Conservation (phyloP, 2,329 filamentous ascomycete genomes). For the Magnaporthiopsis rhizophila region DNA sequence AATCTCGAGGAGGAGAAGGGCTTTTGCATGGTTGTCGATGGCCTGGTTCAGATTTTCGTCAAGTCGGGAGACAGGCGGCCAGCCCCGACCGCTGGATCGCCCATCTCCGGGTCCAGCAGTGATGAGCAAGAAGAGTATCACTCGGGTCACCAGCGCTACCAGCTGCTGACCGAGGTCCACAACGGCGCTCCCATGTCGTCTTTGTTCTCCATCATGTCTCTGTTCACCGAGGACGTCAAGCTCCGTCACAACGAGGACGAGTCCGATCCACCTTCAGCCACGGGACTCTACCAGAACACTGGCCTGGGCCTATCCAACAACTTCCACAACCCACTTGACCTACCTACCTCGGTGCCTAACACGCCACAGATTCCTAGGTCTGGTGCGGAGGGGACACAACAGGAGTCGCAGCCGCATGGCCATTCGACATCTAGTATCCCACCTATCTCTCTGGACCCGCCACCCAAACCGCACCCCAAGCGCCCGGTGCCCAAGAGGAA, state of each 20-base stretch:
- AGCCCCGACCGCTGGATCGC: constrained; percentile 31
- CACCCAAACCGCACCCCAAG: constrained; percentile 16
- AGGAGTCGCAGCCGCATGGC: neutral
- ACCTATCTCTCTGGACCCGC: constrained; percentile 60
- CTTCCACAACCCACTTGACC: constrained; percentile 23
- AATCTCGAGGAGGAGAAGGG: constrained; percentile 96
- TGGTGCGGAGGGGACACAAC: constrained; percentile 4
- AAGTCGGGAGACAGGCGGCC: constrained; percentile 49
- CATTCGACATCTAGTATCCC: constrained; percentile 50
- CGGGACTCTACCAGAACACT: constrained; percentile 20
- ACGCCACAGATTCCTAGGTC: constrained; percentile 30
- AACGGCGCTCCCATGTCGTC: constrained; percentile 99
- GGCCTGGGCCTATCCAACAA: constrained; percentile 20
- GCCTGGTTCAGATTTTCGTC: constrained; percentile 94
- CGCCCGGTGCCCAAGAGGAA: constrained; percentile 36
- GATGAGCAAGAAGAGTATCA: constrained; percentile 55
- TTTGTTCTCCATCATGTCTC: constrained; percentile 89
- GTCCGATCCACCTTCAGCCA: constrained; percentile 19
- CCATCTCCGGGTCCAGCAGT: constrained; percentile 37
- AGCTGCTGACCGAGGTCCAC: constrained; percentile 91
- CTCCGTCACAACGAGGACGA: constrained; percentile 65
- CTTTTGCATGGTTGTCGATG: constrained; percentile 95
- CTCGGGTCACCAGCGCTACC: constrained; percentile 74
- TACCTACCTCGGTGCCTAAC: constrained; percentile 28
- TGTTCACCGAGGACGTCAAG: constrained; percentile 93